Percentiles rank a stretch among this genome's conserved stretches.
These are phyloP conservation scores for Mycena latifolia DNA, from an alignment of 768 basidiomycete species.

Conservation along the genomic window DNA sequence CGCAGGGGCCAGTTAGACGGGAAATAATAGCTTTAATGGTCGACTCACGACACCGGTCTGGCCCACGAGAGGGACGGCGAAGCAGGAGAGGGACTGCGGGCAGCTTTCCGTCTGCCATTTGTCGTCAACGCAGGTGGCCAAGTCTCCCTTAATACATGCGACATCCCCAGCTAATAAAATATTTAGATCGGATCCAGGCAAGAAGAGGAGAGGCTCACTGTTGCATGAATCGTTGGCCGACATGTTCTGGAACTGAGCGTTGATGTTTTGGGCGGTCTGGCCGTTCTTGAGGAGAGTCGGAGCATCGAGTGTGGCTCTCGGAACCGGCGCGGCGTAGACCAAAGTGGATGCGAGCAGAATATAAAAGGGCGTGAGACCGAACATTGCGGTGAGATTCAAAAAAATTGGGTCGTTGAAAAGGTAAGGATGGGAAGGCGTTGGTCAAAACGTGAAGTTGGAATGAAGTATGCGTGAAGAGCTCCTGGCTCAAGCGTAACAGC, in stretches of 20 bases:
- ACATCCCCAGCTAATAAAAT: constrained; percentile 51
- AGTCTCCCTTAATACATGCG: constrained; percentile 57
- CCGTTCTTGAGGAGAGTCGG: constrained; percentile 62
- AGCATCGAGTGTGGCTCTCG: constrained; percentile 53
- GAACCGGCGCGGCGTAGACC: constrained; percentile 44
- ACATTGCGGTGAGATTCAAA: constrained; percentile 20
- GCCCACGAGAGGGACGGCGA: constrained; percentile 62
- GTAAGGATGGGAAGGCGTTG: constrained; percentile 4
- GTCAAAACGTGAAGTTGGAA: neutral
- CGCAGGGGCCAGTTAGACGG: neutral
- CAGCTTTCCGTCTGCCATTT: constrained; percentile 57
- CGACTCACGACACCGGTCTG: constrained; percentile 59
- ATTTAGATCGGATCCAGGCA: constrained; percentile 1
- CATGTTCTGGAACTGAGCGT: constrained; percentile 57
- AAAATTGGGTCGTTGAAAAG: constrained; percentile 13
- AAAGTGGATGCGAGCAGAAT: constrained; percentile 43
- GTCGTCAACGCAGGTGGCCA: constrained; percentile 56
- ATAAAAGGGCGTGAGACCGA: constrained; percentile 38
- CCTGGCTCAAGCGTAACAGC: constrained; percentile 39
- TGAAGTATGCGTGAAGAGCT: constrained; percentile 36
- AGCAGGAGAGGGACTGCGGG: constrained; percentile 54
- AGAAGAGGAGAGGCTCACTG: constrained; percentile 45
- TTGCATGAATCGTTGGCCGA: constrained; percentile 58
- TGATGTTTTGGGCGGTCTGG: constrained; percentile 63
- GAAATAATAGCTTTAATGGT: neutral